Percentiles rank a stretch among this genome's conserved stretches.
These are phyloP conservation scores for Stevia rebaudiana DNA, from an alignment of 140 eudicot species.

Conservation along the genomic window DNA sequence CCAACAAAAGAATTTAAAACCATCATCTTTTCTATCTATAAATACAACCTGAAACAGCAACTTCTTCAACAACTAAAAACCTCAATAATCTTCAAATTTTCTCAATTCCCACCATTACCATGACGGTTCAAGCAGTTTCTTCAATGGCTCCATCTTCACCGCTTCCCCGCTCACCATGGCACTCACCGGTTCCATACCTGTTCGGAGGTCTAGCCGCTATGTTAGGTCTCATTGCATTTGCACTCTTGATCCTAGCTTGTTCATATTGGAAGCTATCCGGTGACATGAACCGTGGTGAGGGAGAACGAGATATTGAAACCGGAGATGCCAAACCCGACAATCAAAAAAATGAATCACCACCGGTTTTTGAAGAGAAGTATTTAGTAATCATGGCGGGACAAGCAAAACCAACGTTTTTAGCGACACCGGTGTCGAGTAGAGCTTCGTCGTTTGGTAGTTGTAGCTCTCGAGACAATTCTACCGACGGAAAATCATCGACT, in stretches of 20 bases:
- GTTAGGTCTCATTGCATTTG: conserved; percentile 66
- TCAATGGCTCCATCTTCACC: conserved; percentile 13
- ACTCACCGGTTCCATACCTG: conserved; percentile 67
- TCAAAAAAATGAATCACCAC: too few species aligned
- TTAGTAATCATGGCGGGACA: conserved; percentile 71
- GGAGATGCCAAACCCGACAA: conserved; percentile 24
- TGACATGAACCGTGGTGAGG: conserved; percentile 33
- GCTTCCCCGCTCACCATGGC: conserved; percentile 50
- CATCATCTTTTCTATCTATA: conserved; percentile 30
- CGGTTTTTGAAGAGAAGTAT: conserved; percentile 46
- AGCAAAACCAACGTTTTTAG: conserved; percentile 50
- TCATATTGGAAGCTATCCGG: conserved; percentile 69
- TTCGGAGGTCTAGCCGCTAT: conserved; percentile 67
- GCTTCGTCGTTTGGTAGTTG: conserved; percentile 55
- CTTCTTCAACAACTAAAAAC: background rate
- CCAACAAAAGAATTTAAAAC: background rate
- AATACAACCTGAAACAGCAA: conserved; percentile 27
- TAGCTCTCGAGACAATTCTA: conserved; percentile 16
- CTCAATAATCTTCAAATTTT: background rate
- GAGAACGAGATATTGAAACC: conserved; percentile 33
- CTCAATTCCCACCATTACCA: background rate
- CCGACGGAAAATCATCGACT: background rate
- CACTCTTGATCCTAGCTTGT: conserved; percentile 60
- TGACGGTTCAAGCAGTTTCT: conserved; percentile 22
- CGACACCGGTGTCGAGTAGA: conserved; percentile 54